A percentile compares a stretch with the other conserved stretches of the same genome.
Conservation (phyloP, 805 yeast species). For the Ascoidea tarda region DNA sequence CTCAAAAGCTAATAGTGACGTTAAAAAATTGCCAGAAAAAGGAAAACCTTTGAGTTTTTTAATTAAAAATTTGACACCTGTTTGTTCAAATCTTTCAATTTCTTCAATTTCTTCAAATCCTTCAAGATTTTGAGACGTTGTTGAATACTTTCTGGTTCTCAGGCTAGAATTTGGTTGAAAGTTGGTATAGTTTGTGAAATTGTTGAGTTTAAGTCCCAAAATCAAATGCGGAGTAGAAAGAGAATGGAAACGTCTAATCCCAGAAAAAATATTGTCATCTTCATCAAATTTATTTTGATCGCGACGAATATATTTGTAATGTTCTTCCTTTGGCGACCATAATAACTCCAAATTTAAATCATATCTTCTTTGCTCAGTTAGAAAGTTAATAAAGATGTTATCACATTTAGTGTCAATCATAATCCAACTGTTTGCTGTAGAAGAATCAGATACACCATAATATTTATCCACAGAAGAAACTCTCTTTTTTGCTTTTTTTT, state of each 20-base stretch:
- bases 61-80: background rate
- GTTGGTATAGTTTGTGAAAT: too few relatives aligned
- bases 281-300: conserved; percentile 8
- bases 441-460: conserved; percentile 27
- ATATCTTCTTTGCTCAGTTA: conserved; percentile 55
- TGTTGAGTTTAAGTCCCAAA: too few relatives aligned
- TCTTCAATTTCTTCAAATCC: background rate
- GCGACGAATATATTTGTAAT: conserved; percentile 14
- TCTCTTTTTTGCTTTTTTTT: conserved; percentile 35
- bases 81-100: background rate
- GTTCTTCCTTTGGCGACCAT: conserved; percentile 37
- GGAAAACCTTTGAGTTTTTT: background rate
- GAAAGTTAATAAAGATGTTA: conserved; percentile 53
- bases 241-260: conserved; percentile 30
- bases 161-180: too few relatives aligned
- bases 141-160: too few relatives aligned
- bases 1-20: too few relatives aligned
- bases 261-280: conserved; percentile 26
- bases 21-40: background rate
- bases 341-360: conserved; percentile 59
- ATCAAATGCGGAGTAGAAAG: too few relatives aligned
- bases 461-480: conserved; percentile 38
- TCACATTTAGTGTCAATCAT: conserved; percentile 57
- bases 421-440: conserved; percentile 63
- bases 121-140: background rate